These are phyloP conservation scores for Blastobotrys serpentis DNA, from an alignment of 1,139 yeast species.

Conservation along the genomic window DNA sequence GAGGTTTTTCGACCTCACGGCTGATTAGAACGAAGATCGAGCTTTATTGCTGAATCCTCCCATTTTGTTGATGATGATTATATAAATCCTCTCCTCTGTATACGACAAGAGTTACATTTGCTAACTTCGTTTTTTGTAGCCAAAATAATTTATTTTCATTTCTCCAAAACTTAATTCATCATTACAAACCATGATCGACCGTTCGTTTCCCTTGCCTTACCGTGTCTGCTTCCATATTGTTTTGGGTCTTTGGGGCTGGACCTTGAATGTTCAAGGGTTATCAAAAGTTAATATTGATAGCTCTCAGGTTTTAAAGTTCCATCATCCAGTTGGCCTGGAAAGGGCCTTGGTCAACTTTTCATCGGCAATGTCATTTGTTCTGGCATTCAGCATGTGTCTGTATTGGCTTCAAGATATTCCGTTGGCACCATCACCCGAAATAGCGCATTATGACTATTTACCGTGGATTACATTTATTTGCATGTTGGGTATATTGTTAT, in stretches of 20 bases:
- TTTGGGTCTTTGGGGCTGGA: slow-evolving; percentile 54
- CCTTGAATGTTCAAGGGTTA: slow-evolving; percentile 43
- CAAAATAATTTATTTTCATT: background rate
- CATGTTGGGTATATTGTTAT: slow-evolving; percentile 32
- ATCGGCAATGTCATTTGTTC: slow-evolving; percentile 27
- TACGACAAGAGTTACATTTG: slow-evolving; percentile 1
- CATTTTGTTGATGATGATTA: slow-evolving; percentile 7
- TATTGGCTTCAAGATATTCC: slow-evolving; percentile 20
- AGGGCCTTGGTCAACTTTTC: slow-evolving; percentile 30
- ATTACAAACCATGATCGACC: slow-evolving; percentile 34
- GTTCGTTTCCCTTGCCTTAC: slow-evolving; percentile 49
- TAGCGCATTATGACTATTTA: slow-evolving; percentile 29
- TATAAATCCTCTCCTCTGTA: background rate
- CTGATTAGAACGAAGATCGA: slow-evolving; percentile 21
- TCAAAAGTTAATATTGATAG: slow-evolving; percentile 43
- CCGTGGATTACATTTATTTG: slow-evolving; percentile 40
- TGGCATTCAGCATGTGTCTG: slow-evolving; percentile 25
- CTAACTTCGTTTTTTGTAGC: slow-evolving; percentile 8
- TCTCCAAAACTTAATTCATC: background rate
- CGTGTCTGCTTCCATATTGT: slow-evolving; percentile 46
- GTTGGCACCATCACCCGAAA: slow-evolving; percentile 8
- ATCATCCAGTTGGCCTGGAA: slow-evolving; percentile 15
- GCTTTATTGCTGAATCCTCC: slow-evolving; percentile 27
- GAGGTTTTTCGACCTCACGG: background rate
- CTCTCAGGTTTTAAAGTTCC: slow-evolving; percentile 41